Evolutionary conservation across 179 eudicot species (phyloP).

Genomic region (Silene noctiflora): DNA sequence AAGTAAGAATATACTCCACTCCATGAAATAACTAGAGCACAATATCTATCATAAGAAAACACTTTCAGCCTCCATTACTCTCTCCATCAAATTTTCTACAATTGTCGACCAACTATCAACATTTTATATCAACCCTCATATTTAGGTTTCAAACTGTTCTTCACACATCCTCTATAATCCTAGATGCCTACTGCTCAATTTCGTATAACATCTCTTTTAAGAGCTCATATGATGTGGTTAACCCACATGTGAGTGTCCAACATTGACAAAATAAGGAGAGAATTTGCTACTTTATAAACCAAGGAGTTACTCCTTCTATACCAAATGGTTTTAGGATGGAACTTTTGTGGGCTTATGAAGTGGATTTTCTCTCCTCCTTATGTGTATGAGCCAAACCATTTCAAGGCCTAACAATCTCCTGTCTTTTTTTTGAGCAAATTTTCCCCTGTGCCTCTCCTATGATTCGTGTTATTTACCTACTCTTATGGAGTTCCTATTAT

Average conservation of each 20-base stretch:
- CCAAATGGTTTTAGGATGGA: no score
- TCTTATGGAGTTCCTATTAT: background rate
- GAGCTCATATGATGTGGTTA: no score
- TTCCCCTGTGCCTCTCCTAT: background rate
- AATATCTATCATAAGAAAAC: background rate
- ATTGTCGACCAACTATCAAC: background rate
- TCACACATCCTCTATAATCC: background rate
- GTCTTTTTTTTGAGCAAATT: background rate
- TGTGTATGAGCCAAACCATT: no score
- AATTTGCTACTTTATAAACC: no score
- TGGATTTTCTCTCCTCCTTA: no score
- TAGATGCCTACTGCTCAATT: background rate
- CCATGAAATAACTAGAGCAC: background rate
- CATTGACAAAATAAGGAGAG: no score
- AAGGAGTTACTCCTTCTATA: no score
- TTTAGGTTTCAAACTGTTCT: background rate
- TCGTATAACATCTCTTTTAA: background rate
- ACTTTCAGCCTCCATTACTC: background rate
- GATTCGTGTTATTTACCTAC: background rate
- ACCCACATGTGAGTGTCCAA: no score
- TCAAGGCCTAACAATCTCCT: no score
- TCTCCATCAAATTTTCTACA: background rate
- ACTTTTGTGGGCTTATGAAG: no score
- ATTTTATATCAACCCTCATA: background rate
- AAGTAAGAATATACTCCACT: background rate